Conservation (phyloP, 345 rosid species). For the Eucalyptus tenuipes region DNA sequence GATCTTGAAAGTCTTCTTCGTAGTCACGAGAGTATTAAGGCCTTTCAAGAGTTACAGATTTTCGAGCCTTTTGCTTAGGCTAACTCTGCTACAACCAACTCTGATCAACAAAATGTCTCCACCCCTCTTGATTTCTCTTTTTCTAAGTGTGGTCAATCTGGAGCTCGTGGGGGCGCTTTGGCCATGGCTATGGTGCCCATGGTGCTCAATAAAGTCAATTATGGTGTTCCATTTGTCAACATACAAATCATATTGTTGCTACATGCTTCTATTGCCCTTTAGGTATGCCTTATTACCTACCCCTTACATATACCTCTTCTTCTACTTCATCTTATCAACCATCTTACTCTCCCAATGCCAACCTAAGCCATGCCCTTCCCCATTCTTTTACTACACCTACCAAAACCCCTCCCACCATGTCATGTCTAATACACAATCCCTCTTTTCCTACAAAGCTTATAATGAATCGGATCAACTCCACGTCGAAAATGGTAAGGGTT, state of each 20-base stretch:
- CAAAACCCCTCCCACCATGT: background rate
- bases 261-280: background rate
- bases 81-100: background rate
- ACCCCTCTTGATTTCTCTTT: background rate
- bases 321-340: background rate
- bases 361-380: background rate
- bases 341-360: background rate
- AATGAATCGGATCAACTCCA: background rate
- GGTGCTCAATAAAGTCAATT: background rate
- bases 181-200: background rate
- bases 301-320: background rate
- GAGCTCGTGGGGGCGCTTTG: background rate
- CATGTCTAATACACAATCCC: background rate
- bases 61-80: background rate
- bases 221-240: no score
- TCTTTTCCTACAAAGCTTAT: background rate
- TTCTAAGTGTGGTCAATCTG: background rate
- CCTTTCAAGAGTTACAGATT: background rate
- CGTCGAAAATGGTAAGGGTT: background rate
- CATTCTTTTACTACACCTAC: background rate
- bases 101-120: background rate
- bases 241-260: no score
- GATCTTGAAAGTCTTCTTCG: background rate
- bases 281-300: background rate
- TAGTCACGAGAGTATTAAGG: background rate